Evolutionary conservation across 2,329 filamentous ascomycete species (phyloP), one percentile per base, ranked within the genome.

Genomic region (Chaetomiaceae sp.): DNA sequence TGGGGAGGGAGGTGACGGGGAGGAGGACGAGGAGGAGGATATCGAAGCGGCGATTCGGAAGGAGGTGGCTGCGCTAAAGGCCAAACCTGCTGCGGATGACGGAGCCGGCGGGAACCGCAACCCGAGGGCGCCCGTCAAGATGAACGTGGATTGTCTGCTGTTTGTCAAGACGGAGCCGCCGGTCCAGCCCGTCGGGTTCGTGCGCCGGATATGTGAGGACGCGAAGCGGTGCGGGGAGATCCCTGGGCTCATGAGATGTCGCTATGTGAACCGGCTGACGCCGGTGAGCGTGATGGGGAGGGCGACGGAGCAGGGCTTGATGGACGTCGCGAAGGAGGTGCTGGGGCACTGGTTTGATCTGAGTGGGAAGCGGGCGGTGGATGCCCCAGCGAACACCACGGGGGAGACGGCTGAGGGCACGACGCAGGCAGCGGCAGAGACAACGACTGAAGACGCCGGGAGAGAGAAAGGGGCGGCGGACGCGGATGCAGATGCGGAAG

Each of bases 11-110:
- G 70, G 61, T 2, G 70, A 68, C 2, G 47, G 53, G 3, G 71
- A 72, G 6, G 73, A 73, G 5, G 71, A 71, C 16, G 74, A 75
- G 0, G 68, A 66, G 13, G 70, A 70, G n/a, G 86, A 89, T 59
- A 89, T 93, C 59, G 87, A 90, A 63, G 75, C 80, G 5, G 78
- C 83, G 23, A 88, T 93, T 58, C 66, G 81, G 59, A 83, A 82
- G 63, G 89, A 93, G 68, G 67, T 93, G n/a, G 77, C 76, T 23
- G 74, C 71, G 2, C 77, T 90, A 60, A 81, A 78, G 48, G 62
- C 70, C 23, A 65, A 66, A 34, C 60, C 68, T 41, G 17, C 38
- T 8, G 48, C 66, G 65, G 30, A 3, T 13, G 30, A 13, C 25
- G 19, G 16, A 62, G n/a, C 47, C 67, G 65, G 19, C 70, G 73